Percentiles rank a stretch among this genome's conserved stretches.
These are phyloP conservation scores for Alnus rubra DNA, from an alignment of 306 rosid species.

Conservation along the genomic window DNA sequence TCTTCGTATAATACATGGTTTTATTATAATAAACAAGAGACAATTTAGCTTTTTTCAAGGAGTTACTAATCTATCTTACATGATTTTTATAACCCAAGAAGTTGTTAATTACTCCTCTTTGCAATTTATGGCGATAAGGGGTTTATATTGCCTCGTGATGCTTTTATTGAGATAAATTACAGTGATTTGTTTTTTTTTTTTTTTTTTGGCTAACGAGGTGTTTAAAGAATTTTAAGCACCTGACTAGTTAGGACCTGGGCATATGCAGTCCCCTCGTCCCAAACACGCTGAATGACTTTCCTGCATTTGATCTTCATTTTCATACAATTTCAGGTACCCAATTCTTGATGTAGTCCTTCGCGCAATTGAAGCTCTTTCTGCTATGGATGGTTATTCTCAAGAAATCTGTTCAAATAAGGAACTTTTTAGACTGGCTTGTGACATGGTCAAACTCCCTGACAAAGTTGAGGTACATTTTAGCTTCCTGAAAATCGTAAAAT, in stretches of 20 bases:
- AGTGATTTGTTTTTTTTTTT: neutral
- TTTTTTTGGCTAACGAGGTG: neutral
- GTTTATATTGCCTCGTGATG: neutral
- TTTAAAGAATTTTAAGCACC: neutral
- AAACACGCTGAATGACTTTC: neutral
- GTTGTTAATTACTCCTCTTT: neutral
- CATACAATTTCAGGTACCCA: slow-evolving; percentile 59
- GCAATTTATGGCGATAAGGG: neutral
- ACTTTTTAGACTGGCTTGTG: slow-evolving; percentile 57
- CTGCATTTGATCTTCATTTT: slow-evolving; percentile 7
- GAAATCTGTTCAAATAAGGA: slow-evolving; percentile 72
- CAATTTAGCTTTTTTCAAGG: neutral
- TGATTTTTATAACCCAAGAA: neutral
- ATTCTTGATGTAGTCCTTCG: slow-evolving; percentile 77
- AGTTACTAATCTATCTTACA: neutral
- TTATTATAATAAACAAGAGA: neutral
- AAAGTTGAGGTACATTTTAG: slow-evolving; percentile 76
- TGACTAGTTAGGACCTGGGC: neutral
- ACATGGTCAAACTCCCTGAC: slow-evolving; percentile 69
- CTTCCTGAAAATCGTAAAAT: slow-evolving; percentile 9
- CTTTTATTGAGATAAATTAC: neutral
- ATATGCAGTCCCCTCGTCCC: neutral
- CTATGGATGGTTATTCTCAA: slow-evolving; percentile 67
- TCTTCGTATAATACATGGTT: neutral
- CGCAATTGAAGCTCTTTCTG: slow-evolving; percentile 75